Base-by-base conservation (phyloP, 257 asterid genomes). In the Penstemon eatonii region DNA sequence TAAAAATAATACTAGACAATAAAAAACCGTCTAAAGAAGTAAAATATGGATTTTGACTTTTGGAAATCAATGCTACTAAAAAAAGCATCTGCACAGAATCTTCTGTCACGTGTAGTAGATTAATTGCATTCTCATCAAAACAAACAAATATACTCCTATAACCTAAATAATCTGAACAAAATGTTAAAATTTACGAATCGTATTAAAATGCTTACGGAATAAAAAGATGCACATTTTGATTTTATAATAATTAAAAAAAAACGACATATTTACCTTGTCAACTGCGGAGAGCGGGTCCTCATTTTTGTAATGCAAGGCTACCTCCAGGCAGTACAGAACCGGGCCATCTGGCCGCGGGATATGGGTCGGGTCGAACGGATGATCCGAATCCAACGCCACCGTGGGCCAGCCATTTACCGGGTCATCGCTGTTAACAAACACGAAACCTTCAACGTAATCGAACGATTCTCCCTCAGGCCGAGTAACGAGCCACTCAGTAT, bases 381-480 rank as follows among this genome's bases (percentile, higher is more conserved):
- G 84, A 12, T 57, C 67, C 55, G 81, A 56, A 56, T 78, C 81
- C 79, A 90, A 55, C 2, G 79, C 87, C 33, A 90, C 92, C 0
- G 97, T 84, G 5, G 87, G 86, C 94, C 94, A 93, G 5, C 99
- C 99, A 56, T 83, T 93, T 11, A 87, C 82, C 46, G 88, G 88
- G 83, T 93, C 96, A 15, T 80, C 85, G 41, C 91, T 80, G 77
- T 90, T 88, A 51, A 85, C 96, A 15, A 90, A 85, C 45, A 83
- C 88, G 55, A 90, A 93, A 0, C 97, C 97, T 80, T 90, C 97
- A 4, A 90, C 86, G 86, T 93, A 93, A 64, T 93, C 85, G 63
- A 93, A 91, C 36, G 97, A 69, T 25, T 80, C 94, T 0, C 76
- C 80, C 8, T 40, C 70, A 0, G 60, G 4, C 36, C 80, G 85